Percentiles rank a stretch among this genome's conserved stretches.
phyloP scores from a whole-genome alignment of 257 asterid genomes.

The Penstemon eatonii region DNA sequence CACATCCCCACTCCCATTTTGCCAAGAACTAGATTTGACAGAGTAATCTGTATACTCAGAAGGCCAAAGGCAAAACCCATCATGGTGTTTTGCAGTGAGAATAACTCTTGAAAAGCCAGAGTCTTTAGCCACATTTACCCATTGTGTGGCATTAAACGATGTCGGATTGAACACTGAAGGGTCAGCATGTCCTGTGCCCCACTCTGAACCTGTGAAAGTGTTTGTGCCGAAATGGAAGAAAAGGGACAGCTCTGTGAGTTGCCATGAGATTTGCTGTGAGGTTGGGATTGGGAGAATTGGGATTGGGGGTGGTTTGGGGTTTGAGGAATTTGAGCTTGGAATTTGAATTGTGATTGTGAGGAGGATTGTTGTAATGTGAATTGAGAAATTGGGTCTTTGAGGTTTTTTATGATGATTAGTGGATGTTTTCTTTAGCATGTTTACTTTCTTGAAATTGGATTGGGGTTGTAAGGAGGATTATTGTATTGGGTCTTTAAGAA shows the following conservation, averaged over 20 bases:
- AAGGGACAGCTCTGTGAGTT: constrained; percentile 82
- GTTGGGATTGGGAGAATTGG: constrained; percentile 84
- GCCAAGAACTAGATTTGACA: constrained; percentile 82
- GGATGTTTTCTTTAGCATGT: constrained; percentile 20
- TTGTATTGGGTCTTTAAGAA: too few species aligned
- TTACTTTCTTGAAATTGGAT: too few species aligned
- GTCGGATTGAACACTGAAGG: constrained; percentile 76
- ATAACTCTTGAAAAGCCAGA: constrained; percentile 67
- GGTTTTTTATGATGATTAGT: constrained; percentile 12
- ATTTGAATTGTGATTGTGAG: constrained; percentile 23
- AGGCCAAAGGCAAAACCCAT: constrained; percentile 97
- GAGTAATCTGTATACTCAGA: constrained; percentile 83
- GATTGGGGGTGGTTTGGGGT: constrained; percentile 71
- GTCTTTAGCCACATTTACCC: constrained; percentile 76
- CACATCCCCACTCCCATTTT: constrained; percentile 82
- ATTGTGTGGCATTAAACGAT: constrained; percentile 72
- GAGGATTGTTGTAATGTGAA: constrained; percentile 13
- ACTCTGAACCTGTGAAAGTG: constrained; percentile 77
- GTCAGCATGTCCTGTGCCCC: constrained; percentile 89
- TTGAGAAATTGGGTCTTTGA: constrained; percentile 19
- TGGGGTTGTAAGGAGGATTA: too few species aligned
- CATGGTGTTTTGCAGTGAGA: constrained; percentile 89
- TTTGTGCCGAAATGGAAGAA: constrained; percentile 91
- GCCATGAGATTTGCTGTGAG: constrained; percentile 84
- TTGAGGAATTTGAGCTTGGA: constrained; percentile 29